These are phyloP conservation scores for Orobanche coerulescens DNA, from an alignment of 257 asterid species.

Conservation along the genomic window DNA sequence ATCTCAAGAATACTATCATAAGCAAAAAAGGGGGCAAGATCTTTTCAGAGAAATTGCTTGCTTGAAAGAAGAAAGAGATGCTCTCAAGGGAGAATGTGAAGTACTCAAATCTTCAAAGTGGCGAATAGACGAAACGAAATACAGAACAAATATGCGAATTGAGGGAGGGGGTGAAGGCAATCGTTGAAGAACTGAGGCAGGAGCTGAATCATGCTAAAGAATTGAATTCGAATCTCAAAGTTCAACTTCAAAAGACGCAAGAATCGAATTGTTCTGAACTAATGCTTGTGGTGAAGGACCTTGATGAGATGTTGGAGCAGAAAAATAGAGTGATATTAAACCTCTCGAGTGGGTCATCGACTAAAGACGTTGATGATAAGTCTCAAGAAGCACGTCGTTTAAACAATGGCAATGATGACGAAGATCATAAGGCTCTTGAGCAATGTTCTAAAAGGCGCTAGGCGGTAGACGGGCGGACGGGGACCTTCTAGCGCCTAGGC, in stretches of 20 bases:
- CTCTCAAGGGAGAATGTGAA: slow-evolving; percentile 54
- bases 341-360: slow-evolving; percentile 24
- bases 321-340: slow-evolving; percentile 43
- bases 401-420: slow-evolving; percentile 37
- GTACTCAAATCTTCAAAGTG: slow-evolving; percentile 39
- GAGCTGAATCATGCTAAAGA: slow-evolving; percentile 73
- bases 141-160: slow-evolving; percentile 28
- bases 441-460: no score
- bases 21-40: slow-evolving; percentile 69
- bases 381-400: no score
- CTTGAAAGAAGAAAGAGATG: slow-evolving; percentile 78
- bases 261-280: slow-evolving; percentile 82
- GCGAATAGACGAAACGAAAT: slow-evolving; percentile 59
- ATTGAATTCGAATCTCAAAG: slow-evolving; percentile 54
- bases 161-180: slow-evolving; percentile 43
- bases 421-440: slow-evolving; percentile 75
- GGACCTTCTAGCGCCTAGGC: no score
- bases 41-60: slow-evolving; percentile 52
- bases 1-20: no score
- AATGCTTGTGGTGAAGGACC: slow-evolving; percentile 82
- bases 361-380: slow-evolving; percentile 20
- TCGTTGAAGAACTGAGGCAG: slow-evolving; percentile 73
- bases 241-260: slow-evolving; percentile 82
- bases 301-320: slow-evolving; percentile 83
- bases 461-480: no score